Evolutionary conservation across 208 protist species (phyloP), one percentile per base, ranked within the genome.

Genomic region (Leptomonas pyrrhocoris): DNA sequence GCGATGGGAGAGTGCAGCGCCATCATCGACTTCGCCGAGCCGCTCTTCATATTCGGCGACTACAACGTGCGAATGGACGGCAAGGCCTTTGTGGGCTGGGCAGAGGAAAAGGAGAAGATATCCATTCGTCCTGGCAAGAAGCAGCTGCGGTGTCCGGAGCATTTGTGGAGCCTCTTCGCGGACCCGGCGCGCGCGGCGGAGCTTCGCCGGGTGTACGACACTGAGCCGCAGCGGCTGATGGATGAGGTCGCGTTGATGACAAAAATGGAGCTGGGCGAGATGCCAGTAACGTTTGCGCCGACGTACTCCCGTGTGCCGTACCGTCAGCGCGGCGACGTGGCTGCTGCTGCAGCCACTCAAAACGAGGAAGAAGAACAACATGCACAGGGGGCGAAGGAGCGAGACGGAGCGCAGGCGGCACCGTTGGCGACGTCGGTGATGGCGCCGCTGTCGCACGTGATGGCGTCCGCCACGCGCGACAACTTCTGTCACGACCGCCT

Each of bases 1-100:
- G 73, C 82, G 18, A 42, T 92, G 23, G 77, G 81, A 12, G 87
- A 92, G 71, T 87, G 74, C 50, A 57, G 81, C 27, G 67, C 73
- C 18, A 57, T 92, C 16, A 57, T 88, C 53, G 68, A 73, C 38
- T 62, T 76, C 27, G 65, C 84, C 13, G 90, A 93, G 62, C 81
- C 90, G 19, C 57, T 95, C 13, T 91, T 93, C 59, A 42, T 95
- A 40, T 89, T 88, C 74, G 90, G 90, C 30, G 90, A 95, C 77
- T 82, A 84, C 65, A 95, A 93, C 68, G 65, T 81, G 4, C 83
- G 86, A 6, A 65, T 95, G 21, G 88, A 95, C 58, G 75, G 74
- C 21, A 71, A 75, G 46, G 38, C 28, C 8, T 40, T 90, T 0
- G 43, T 75, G 28, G 65, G 74, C 72, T 72, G 87, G 67, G 43